Conservation (phyloP, 345 rosid species). For the Melaleuca alternifolia region DNA sequence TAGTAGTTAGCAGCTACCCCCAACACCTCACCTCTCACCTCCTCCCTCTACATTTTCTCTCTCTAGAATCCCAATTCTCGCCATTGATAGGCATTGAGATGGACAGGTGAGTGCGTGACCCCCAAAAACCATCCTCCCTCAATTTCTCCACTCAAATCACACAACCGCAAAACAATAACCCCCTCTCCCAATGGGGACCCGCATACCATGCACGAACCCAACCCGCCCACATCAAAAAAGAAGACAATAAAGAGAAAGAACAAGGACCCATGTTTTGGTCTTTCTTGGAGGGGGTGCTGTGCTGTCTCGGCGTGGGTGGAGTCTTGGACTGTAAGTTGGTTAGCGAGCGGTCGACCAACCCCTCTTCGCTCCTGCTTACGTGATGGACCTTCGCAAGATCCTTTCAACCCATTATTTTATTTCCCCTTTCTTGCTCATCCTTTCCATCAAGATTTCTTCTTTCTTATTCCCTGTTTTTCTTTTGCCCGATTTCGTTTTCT, state of each 20-base stretch:
- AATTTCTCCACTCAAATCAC: background rate
- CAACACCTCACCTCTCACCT: background rate
- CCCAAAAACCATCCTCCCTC: background rate
- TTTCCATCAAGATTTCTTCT: background rate
- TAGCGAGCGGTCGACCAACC: conserved; percentile 1
- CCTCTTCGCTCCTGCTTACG: background rate
- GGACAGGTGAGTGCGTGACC: background rate
- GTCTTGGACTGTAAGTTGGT: background rate
- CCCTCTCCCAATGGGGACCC: background rate
- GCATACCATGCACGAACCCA: background rate
- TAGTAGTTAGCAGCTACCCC: conserved; percentile 4
- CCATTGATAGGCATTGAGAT: background rate
- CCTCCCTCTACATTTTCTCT: background rate
- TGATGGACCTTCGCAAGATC: background rate
- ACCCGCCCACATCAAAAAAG: background rate
- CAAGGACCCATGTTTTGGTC: background rate
- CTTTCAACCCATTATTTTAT: background rate
- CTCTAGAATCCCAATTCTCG: background rate
- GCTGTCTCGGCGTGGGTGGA: background rate
- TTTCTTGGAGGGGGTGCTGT: background rate
- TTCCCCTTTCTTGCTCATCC: background rate
- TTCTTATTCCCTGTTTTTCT: too few species aligned
- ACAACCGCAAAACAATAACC: background rate
- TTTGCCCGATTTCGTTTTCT: background rate
- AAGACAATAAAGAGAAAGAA: background rate